Evolutionary conservation across 2,329 filamentous ascomycete genomes (phyloP).

Genomic region (Knufia fluminis): DNA sequence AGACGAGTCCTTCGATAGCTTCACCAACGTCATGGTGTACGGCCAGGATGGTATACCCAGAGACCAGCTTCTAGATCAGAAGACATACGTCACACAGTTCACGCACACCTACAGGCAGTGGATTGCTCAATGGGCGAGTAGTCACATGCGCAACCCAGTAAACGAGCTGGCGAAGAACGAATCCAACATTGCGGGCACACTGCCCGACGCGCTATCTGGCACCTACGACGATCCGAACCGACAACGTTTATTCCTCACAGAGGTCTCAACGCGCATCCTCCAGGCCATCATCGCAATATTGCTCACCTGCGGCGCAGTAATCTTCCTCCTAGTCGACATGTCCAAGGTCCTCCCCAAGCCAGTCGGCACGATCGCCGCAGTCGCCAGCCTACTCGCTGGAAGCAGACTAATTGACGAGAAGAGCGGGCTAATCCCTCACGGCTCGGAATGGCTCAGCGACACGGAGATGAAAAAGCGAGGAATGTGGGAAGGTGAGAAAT

Average conservation of each 20-base stretch:
- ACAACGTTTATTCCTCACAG: conserved; percentile 12
- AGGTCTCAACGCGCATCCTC: conserved; percentile 15
- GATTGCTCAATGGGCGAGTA: conserved; percentile 12
- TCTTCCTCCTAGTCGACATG: conserved; percentile 16
- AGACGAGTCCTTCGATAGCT: conserved; percentile 11
- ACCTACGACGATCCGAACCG: conserved; percentile 10
- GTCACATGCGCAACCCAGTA: conserved; percentile 13
- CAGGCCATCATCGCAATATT: conserved; percentile 13
- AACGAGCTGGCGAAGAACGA: conserved; percentile 13
- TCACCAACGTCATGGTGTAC: conserved; percentile 15
- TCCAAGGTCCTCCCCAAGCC: conserved; percentile 16
- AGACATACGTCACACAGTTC: conserved; percentile 11
- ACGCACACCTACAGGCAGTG: conserved; percentile 17
- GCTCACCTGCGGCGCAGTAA: conserved; percentile 12
- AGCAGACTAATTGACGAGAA: conserved; percentile 14
- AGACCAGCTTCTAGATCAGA: conserved; percentile 11
- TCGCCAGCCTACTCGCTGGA: conserved; percentile 16
- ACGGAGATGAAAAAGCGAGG: conserved; percentile 15
- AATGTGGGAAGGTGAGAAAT: conserved; percentile 16
- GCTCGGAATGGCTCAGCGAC: conserved; percentile 16
- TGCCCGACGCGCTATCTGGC: conserved; percentile 10
- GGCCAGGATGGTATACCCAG: conserved; percentile 14
- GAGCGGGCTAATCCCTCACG: conserved; percentile 14
- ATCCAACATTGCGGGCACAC: conserved; percentile 7
- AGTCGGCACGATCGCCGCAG: conserved; percentile 14